Conservation (phyloP, 257 asterid species). For the Orobanche coerulescens region DNA sequence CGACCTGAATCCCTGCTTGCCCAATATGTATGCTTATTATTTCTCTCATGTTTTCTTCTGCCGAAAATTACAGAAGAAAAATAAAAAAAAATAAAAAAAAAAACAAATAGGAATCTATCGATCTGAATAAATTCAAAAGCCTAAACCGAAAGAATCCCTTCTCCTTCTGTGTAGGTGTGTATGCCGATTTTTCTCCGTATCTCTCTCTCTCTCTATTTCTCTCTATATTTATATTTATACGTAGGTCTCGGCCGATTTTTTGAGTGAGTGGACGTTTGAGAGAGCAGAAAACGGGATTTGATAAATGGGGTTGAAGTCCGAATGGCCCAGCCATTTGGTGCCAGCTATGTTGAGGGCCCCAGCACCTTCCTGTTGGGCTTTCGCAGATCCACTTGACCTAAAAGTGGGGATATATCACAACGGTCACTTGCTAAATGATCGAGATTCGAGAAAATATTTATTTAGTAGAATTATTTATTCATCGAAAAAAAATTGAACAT, state of each 20-base stretch:
- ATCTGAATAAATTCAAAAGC: background rate
- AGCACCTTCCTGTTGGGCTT: background rate
- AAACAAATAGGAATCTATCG: no score
- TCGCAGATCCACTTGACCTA: no score
- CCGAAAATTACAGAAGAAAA: no score
- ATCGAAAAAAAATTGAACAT: no score
- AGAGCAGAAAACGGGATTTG: conserved; percentile 17
- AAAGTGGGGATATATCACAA: no score
- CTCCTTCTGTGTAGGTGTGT: no score
- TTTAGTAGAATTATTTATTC: no score
- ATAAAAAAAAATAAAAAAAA: no score
- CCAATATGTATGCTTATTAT: conserved; percentile 31
- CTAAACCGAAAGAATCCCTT: background rate
- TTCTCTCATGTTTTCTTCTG: conserved; percentile 22
- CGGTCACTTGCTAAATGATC: no score
- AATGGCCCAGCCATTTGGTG: conserved; percentile 18
- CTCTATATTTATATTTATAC: background rate
- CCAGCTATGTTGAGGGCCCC: conserved; percentile 26
- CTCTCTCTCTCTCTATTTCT: no score
- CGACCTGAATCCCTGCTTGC: conserved; percentile 34
- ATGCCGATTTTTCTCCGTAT: no score
- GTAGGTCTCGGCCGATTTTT: background rate
- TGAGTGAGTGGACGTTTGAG: background rate
- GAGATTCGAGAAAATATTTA: no score
- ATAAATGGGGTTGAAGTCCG: conserved; percentile 33